Evolutionary conservation across 2,329 filamentous ascomycete genomes (phyloP), one percentile per base, ranked within the genome.

Genomic region (Calonectria montana): DNA sequence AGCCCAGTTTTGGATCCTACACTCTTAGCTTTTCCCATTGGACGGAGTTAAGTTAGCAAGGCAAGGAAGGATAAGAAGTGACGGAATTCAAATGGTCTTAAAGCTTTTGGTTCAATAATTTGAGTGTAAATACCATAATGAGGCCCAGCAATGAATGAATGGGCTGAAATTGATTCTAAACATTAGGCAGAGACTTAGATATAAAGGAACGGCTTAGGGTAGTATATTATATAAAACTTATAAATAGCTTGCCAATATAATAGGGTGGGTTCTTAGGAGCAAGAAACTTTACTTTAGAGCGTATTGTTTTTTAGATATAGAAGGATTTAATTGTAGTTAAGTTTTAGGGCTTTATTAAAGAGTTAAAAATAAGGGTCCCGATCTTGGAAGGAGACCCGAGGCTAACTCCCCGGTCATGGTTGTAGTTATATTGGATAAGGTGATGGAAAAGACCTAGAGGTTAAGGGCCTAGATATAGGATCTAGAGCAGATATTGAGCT

Each of bases 11-110:
- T n/a, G n/a, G n/a, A n/a, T n/a, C n/a, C n/a, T 37, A n/a, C 10
- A 59, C 35, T 59, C 35, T 59, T 59, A 59, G 55, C 35, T 23
- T 59, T 59, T 59, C n/a, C 35, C n/a, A 39, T 59, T 59, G 15
- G n/a, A 41, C 25, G 41, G 55, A 59, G n/a, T 59, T 59, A 57
- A 21, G 18, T 55, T 55, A 18, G 27, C 35, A 27, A 29, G 4
- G 4, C n/a, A 55, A n/a, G 27, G n/a, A 55, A n/a, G 9, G 50
- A 15, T n/a, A 55, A 55, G 16, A 35, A 18, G 13, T 55, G 2
- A 55, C 21, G 2, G 25, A 29, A 25, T 16, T 13, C 8, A 31
- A 55, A 55, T 55, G 16, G 7, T 31, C 4, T 55, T 31, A 18
- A 29, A 27, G 15, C 25, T 4, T 55, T 55, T 55, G 27, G 27